Percentiles rank a stretch among this genome's conserved stretches.
Evolutionary conservation across 2,329 filamentous ascomycete genomes (phyloP).

Genomic region (Aspergillus puulaauensis): DNA sequence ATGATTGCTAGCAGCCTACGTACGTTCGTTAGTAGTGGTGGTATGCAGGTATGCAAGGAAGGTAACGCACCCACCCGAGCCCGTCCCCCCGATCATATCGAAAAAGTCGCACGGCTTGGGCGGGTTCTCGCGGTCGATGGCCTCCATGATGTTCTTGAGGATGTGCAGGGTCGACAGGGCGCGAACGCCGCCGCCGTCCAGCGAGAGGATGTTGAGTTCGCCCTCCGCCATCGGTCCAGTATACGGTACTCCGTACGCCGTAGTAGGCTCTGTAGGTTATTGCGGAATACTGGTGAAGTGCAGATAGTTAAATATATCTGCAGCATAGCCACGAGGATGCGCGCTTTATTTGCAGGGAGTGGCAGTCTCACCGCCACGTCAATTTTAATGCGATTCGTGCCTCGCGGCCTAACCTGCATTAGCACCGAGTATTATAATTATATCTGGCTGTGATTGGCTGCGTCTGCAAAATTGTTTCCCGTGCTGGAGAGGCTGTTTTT

Average conservation of each 20-base stretch:
- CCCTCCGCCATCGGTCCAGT: conserved; percentile 13
- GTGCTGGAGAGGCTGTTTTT: no score
- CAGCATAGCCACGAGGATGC: neutral
- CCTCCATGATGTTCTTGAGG: conserved; percentile 35
- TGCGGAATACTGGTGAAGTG: no score
- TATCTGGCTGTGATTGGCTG: no score
- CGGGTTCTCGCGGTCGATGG: conserved; percentile 25
- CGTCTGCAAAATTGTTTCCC: no score
- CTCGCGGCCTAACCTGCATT: neutral
- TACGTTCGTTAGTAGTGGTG: neutral
- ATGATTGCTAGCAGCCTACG: conserved; percentile 46
- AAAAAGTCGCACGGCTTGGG: conserved; percentile 40
- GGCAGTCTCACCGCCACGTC: conserved; percentile 5
- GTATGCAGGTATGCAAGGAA: neutral
- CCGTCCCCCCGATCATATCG: conserved; percentile 43
- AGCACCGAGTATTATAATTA: no score
- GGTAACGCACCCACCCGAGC: conserved; percentile 34
- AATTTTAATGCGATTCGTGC: neutral
- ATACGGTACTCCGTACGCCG: no score
- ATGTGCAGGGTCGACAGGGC: conserved; percentile 41
- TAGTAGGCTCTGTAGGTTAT: no score
- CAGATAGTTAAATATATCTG: neutral
- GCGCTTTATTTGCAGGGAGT: neutral
- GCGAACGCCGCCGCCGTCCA: conserved; percentile 44
- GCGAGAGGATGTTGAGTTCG: conserved; percentile 21